Conservation (phyloP, 208 protist species). For the Crithidia expoeki region DNA sequence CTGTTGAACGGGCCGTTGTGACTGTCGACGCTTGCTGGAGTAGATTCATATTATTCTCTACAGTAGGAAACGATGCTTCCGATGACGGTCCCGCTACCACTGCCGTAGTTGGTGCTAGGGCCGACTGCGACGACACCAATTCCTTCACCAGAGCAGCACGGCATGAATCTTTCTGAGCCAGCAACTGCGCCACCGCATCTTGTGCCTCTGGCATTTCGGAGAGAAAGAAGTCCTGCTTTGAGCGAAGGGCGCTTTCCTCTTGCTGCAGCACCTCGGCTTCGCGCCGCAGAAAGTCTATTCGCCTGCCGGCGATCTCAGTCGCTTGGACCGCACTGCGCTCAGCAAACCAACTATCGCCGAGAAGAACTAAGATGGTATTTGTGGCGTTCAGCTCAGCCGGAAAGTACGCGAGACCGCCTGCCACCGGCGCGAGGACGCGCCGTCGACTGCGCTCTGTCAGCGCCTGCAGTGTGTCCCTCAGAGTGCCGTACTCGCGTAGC, state of each 20-base stretch:
- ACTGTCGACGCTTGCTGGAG: not conserved
- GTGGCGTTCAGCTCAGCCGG: constrained; percentile 73
- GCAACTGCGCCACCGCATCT: constrained; percentile 48
- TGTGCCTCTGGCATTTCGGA: constrained; percentile 70
- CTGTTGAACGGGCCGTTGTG: not conserved
- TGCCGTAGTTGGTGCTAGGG: not conserved
- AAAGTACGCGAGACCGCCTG: constrained; percentile 83
- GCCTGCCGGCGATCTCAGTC: constrained; percentile 61
- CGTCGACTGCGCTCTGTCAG: constrained; percentile 63
- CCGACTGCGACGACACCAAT: not conserved
- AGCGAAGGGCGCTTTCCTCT: constrained; percentile 57
- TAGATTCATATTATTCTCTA: not conserved
- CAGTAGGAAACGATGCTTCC: not conserved
- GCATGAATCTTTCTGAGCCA: constrained; percentile 35
- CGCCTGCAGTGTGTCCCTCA: constrained; percentile 53
- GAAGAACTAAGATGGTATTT: constrained; percentile 86
- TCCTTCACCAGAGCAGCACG: constrained; percentile 9
- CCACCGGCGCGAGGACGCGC: constrained; percentile 77
- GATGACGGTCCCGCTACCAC: not conserved
- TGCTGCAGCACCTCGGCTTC: constrained; percentile 65
- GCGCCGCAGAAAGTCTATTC: constrained; percentile 71
- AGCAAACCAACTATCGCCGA: constrained; percentile 89
- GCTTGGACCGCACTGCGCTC: constrained; percentile 87
- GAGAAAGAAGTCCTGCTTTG: constrained; percentile 64
- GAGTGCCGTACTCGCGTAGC: constrained; percentile 50